Evolutionary conservation across 768 basidiomycete species (phyloP), one percentile per base, ranked within the genome.

Genomic region (Cytidiella melzeri): DNA sequence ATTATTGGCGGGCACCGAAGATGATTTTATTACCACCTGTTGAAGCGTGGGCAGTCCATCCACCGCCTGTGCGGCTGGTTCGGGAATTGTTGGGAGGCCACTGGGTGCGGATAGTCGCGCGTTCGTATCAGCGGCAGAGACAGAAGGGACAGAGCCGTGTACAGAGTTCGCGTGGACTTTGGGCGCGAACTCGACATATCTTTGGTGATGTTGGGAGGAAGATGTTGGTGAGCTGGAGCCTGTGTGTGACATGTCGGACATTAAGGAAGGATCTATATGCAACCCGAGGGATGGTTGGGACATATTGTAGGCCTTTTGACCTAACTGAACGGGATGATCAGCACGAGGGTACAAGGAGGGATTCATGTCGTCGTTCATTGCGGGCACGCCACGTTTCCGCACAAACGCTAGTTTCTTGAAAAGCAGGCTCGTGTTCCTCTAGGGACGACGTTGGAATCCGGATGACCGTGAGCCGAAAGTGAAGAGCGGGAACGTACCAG

Each of bases 401-500:
- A 62, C 24, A 13, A 55, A 44, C 25, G 61, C 57, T 18, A 64
- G 53, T 27, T 60, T 61, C 53, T 60, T 62, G 47, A 63, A 38
- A 43, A 64, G 57, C 46, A 57, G 55, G 47, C 58, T 57, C 39
- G 63, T 60, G 36, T 57, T 55, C 13, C 52, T 41, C 63, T 64
- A 34, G 7, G 15, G 9, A 34, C 15, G 7, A 34, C 30, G 30
- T 34, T 34, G 30, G 30, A 34, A 34, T 7, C 9, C 15, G 30
- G 9, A 34, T 15, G 30, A 34, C 30, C 9, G 30, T 19, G 30
- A 15, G 30, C 7, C 15, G 30, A 7, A 34, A 34, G 9, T 7
- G 9, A 34, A 15, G 30, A 15, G 30, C 9, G 7, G 30, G 30
- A 7, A 34, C 30, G 30, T 34, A 34, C 30, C 30, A 34, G 15